Conservation (phyloP, 345 rosid species). For the Citrus trifoliata region DNA sequence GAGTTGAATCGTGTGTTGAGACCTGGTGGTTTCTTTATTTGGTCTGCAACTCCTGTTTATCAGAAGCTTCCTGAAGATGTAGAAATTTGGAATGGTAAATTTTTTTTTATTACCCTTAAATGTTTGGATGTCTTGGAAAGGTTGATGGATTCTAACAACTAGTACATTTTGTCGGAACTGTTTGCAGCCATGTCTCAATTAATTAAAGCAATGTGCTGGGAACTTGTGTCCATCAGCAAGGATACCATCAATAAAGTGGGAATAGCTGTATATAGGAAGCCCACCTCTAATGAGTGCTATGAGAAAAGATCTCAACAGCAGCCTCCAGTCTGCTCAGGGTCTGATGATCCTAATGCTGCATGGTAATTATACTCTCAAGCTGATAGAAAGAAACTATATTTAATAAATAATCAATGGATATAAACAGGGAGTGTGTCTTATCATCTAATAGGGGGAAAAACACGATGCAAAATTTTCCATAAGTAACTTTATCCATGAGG, state of each 20-base stretch:
- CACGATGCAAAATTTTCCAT: neutral
- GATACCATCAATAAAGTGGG: conserved; percentile 74
- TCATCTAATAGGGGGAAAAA: neutral
- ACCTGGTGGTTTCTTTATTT: conserved; percentile 91
- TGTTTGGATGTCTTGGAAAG: conserved; percentile 2
- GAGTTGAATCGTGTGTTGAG: conserved; percentile 84
- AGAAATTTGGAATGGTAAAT: conserved; percentile 82
- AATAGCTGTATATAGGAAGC: conserved; percentile 77
- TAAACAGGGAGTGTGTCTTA: neutral
- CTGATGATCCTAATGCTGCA: conserved; percentile 95
- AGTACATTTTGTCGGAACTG: conserved; percentile 14
- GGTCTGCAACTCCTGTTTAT: conserved; percentile 99
- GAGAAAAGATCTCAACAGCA: conserved; percentile 56
- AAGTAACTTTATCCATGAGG: neutral
- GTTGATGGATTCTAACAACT: conserved; percentile 23
- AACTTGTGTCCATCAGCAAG: conserved; percentile 64
- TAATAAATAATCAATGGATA: neutral
- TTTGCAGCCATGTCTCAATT: conserved; percentile 82
- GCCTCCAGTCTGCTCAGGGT: conserved; percentile 71
- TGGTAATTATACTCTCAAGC: conserved; percentile 41
- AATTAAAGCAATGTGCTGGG: conserved; percentile 88
- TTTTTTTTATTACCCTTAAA: neutral
- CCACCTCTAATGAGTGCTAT: conserved; percentile 79
- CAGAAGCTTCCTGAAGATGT: conserved; percentile 75
- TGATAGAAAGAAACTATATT: neutral